Percentiles rank a stretch among this genome's conserved stretches.
Evolutionary conservation across 108 stramenopile species (phyloP).

Genomic region (Cyclotella distinguenda): DNA sequence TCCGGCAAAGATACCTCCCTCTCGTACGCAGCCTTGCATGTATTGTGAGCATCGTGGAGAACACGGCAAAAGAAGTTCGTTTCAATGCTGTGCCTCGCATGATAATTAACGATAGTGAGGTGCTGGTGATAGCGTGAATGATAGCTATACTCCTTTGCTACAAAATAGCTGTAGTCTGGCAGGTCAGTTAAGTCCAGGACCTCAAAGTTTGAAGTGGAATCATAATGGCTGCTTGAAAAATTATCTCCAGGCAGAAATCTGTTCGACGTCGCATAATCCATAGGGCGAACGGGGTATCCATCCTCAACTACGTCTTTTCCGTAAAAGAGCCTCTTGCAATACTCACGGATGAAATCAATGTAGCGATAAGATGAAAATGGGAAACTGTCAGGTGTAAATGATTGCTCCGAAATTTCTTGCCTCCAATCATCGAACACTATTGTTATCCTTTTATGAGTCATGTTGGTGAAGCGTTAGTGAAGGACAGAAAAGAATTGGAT

Average conservation of each 20-base stretch:
- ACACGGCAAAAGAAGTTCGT: conserved; percentile 15
- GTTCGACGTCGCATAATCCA: not conserved
- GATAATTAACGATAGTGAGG: conserved; percentile 16
- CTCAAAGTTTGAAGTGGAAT: conserved; percentile 5
- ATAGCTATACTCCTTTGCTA: conserved; percentile 10
- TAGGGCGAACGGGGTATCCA: conserved; percentile 5
- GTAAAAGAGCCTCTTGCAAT: conserved; percentile 14
- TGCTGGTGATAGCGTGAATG: conserved; percentile 12
- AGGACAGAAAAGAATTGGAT: too few relatives aligned
- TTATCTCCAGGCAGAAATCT: not conserved
- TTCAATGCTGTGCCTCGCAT: not conserved
- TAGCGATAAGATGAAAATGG: conserved; percentile 9
- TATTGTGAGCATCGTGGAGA: conserved; percentile 17
- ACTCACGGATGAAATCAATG: conserved; percentile 17
- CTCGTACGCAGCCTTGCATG: conserved; percentile 11
- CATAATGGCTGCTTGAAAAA: not conserved
- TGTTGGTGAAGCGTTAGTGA: too few relatives aligned
- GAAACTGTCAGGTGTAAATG: not conserved
- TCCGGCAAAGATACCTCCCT: not conserved
- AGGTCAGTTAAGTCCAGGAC: conserved; percentile 18
- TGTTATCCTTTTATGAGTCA: too few relatives aligned
- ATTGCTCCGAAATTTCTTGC: conserved; percentile 7
- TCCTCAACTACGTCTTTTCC: conserved; percentile 14
- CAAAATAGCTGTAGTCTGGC: conserved; percentile 18
- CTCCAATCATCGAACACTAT: conserved; percentile 16